Percentiles rank a stretch among this genome's conserved stretches.
Evolutionary conservation across 306 rosid genomes (phyloP).

Genomic region (Oxytropis ochrocephala): DNA sequence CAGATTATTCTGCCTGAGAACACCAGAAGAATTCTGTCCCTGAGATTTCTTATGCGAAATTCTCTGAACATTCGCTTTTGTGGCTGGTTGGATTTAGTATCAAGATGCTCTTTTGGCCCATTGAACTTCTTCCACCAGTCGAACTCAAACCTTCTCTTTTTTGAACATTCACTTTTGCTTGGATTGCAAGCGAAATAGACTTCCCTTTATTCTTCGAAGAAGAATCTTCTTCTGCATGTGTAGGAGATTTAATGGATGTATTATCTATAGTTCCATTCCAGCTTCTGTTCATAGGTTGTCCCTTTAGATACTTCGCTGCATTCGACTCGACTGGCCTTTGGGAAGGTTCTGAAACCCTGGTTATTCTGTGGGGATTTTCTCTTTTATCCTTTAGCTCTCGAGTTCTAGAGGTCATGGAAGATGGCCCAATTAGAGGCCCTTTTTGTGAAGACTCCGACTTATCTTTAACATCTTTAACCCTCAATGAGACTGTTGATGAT

Average conservation of each 20-base stretch:
- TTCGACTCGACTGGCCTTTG: slow-evolving; percentile 61
- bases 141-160: slow-evolving; percentile 71
- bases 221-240: slow-evolving; percentile 41
- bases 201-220: slow-evolving; percentile 49
- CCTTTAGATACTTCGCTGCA: slow-evolving; percentile 71
- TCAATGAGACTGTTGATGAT: slow-evolving; percentile 60
- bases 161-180: slow-evolving; percentile 96
- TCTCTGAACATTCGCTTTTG: slow-evolving; percentile 43
- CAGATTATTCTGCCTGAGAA: slow-evolving; percentile 80
- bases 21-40: slow-evolving; percentile 36
- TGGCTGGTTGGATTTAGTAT: slow-evolving; percentile 46
- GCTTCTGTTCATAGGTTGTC: slow-evolving; percentile 80
- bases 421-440: slow-evolving; percentile 41
- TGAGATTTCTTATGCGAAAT: slow-evolving; percentile 49
- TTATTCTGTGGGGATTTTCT: slow-evolving; percentile 46
- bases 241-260: slow-evolving; percentile 37
- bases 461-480: slow-evolving; percentile 69
- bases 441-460: slow-evolving; percentile 65
- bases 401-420: slow-evolving; percentile 46
- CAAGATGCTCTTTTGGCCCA: slow-evolving; percentile 50
- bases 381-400: slow-evolving; percentile 55
- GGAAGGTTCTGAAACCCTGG: slow-evolving; percentile 46
- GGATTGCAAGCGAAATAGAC: slow-evolving; percentile 92
- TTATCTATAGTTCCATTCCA: slow-evolving; percentile 79
- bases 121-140: slow-evolving; percentile 42